phyloP scores from a whole-genome alignment of 2,329 filamentous ascomycete genomes.

The Dryadomyces quercivorus region DNA sequence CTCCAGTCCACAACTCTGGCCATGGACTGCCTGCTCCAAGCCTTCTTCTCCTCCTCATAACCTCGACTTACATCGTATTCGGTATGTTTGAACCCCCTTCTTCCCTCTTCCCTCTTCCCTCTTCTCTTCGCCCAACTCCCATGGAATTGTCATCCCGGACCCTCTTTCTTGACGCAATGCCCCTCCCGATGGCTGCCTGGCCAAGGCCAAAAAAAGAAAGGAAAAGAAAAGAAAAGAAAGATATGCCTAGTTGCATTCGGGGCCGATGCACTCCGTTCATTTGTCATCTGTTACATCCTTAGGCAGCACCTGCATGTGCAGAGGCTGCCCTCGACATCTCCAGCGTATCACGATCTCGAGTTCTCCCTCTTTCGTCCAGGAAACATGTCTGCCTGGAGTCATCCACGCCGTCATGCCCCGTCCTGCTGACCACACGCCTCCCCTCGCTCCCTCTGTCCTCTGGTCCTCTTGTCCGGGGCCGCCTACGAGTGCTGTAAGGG shows the following conservation, averaged over 20 bases:
- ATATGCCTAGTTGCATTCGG: too few species aligned
- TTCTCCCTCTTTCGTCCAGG: neutral
- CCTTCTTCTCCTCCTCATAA: neutral
- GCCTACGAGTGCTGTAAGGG: too few species aligned
- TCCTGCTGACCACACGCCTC: too few species aligned
- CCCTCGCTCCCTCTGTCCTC: too few species aligned
- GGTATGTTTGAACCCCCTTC: neutral
- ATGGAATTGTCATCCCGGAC: too few species aligned
- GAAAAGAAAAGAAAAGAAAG: too few species aligned
- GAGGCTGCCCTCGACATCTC: neutral
- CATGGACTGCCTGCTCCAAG: neutral
- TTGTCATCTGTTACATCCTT: neutral
- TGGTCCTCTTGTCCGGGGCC: too few species aligned
- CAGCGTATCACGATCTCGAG: neutral
- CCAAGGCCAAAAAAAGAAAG: too few species aligned
- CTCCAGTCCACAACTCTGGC: neutral
- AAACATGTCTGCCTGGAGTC: neutral
- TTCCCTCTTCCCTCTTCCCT: neutral
- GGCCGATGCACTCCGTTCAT: neutral
- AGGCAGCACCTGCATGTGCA: neutral
- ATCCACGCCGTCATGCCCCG: too few species aligned
- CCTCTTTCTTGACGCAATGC: too few species aligned
- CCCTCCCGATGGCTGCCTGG: too few species aligned
- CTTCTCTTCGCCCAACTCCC: neutral
- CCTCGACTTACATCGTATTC: neutral